Percentiles rank a stretch among this genome's conserved stretches.
Evolutionary conservation across 306 rosid species (phyloP).

Genomic region (Trichosanthes cucumerina): DNA sequence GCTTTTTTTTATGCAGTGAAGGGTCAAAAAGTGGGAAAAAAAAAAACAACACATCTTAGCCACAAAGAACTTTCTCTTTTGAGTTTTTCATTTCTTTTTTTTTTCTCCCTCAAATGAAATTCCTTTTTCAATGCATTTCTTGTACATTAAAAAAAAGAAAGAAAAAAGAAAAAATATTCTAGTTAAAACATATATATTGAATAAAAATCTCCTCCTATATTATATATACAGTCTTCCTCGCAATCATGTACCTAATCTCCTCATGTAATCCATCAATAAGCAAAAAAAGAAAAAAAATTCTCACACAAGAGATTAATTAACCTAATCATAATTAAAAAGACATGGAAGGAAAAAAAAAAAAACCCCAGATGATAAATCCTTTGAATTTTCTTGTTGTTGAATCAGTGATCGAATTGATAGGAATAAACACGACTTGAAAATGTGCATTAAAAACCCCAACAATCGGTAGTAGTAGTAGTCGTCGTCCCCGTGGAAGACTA

Average conservation of each 20-base stretch:
- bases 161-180: not conserved
- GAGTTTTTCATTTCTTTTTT: not conserved
- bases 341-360: not conserved
- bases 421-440: slow-evolving; percentile 28
- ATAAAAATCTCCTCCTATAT: slow-evolving; percentile 60
- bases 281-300: not conserved
- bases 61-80: slow-evolving; percentile 2
- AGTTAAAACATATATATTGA: not conserved
- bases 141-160: not conserved
- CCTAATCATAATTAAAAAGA: not conserved
- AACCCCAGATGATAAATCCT: not conserved
- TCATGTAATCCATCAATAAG: not conserved
- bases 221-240: slow-evolving; percentile 58
- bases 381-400: not conserved
- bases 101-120: not conserved
- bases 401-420: slow-evolving; percentile 15
- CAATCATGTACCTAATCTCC: slow-evolving; percentile 12
- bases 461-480: not conserved
- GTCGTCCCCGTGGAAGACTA: no score
- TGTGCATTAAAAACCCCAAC: slow-evolving; percentile 39
- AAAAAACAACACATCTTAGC: not conserved
- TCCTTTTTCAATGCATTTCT: not conserved
- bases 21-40: not conserved
- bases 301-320: not conserved
- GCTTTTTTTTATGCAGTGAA: not conserved